Evolutionary conservation across 2,329 filamentous ascomycete genomes (phyloP), one percentile per base, ranked within the genome.

Genomic region (Triangularia setosa): DNA sequence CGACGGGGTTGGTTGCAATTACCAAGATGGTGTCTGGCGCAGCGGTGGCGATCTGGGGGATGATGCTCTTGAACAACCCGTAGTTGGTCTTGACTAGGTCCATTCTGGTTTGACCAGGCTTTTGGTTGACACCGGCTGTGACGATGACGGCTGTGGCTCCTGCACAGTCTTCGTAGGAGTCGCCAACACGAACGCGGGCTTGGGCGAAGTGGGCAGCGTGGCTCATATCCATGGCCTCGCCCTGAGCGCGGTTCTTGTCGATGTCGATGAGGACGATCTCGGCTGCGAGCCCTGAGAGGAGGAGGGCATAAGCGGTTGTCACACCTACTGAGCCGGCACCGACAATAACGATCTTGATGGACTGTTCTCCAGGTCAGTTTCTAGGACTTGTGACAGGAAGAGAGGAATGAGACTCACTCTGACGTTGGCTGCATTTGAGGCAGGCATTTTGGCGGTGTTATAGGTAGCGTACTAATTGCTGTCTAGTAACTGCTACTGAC

Each of bases 91-190:
- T 69, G 60, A 74, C 69, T 6, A 75, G 71, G 64, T 75, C 72
- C 28, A 74, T 64, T 24, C 73, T 72, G 11, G 73, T 74, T 64
- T 75, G 73, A 30, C 72, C 72, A 44, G 73, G 73, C 66, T 73
- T 73, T 64, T 75, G 73, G 67, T 75, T 75, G 63, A 72, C 73
- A 30, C 73, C 73, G 25, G 73, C 73, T 12, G 73, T 74, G 69
- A 75, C 72, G 68, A 75, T 70, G 64, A 75, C 73, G 63, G 71
- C 70, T 24, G 72, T 69, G 18, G 73, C 71, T 23, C 69, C 67
- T 12, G 67, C 68, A 63, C 72, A 73, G 64, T 74, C 73, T 16
- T 68, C 69, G 65, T 73, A 73, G n/a, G 40, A 48, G 21, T 67
- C 67, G 48, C 70, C 71, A 14, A 65, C 69, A 12, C 69, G 69